Evolutionary conservation across 148 eudicot genomes (phyloP), one percentile per base, ranked within the genome.

Genomic region (Polygonum aviculare): DNA sequence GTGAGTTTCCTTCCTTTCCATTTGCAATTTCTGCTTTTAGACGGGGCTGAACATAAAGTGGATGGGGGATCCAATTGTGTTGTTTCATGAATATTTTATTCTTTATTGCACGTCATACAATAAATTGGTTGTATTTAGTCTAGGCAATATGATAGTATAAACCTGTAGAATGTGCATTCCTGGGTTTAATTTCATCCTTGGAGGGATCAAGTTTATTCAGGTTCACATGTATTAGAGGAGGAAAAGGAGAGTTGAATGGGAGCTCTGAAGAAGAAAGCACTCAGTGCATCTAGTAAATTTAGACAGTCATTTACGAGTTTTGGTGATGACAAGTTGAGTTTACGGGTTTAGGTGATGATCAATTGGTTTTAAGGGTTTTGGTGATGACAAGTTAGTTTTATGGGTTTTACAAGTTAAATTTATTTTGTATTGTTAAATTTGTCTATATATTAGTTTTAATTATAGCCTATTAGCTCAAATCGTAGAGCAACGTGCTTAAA

Each of bases 231-330:
- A 72, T 6, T 54, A 45, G 75, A 45, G 9, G 75, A 72, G 52
- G 75, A 72, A 7, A 72, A 72, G 52, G 44, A 72, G 33, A 44
- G 65, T 35, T 52, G 22, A 38, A 69, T 71, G n/a, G 60, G 74
- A 49, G 49, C 18, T 62, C 38, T 76, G 31, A 63, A 44, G 59
- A 65, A 48, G 73, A 76, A 67, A 48, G 78, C 78, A 63, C 41
- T 76, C 18, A 45, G 22, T 76, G 78, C 78, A 18, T 76, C 78
- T 12, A 63, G 48, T 40, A 65, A 65, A 67, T 67, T 76, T 45
- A 76, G 73, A 33, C 73, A 47, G 9, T 76, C 78, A 12, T 22
- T 76, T 49, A 45, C 15, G 31, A 26, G 31, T 26, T 26, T 26
- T 26, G 31, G 31, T 26, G 31, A 26, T 26, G 31, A 26, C 31